phyloP scores from a whole-genome alignment of 805 yeast genomes.

The Ogataea ganodermae region DNA sequence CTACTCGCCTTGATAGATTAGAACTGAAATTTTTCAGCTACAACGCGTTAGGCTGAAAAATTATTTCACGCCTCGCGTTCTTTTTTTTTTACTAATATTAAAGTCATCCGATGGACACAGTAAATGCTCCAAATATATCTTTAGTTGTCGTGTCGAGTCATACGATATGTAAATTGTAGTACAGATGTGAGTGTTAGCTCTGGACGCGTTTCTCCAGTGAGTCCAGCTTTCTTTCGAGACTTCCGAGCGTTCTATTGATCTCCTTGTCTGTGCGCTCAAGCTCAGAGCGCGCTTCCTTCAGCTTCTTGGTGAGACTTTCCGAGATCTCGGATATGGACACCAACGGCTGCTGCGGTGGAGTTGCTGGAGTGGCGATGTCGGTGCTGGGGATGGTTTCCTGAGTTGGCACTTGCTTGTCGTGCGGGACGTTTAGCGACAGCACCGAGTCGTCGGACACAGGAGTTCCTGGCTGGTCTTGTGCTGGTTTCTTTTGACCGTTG shows the following conservation, averaged over 20 bases:
- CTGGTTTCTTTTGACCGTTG: neutral
- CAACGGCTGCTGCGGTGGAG: constrained; percentile 1
- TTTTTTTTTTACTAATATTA: too few species aligned
- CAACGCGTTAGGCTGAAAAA: constrained; percentile 2
- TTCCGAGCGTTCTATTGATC: constrained; percentile 20
- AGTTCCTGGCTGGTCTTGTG: neutral
- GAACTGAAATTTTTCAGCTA: constrained; percentile 1
- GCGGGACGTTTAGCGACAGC: neutral
- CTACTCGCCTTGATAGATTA: neutral
- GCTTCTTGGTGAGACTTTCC: constrained; percentile 22
- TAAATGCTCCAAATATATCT: too few species aligned
- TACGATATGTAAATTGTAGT: too few species aligned
- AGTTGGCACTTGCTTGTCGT: neutral
- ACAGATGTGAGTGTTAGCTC: too few species aligned
- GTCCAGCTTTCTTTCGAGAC: constrained; percentile 24
- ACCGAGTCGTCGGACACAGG: neutral
- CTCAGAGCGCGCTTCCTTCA: constrained; percentile 26
- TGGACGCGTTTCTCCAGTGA: constrained; percentile 10
- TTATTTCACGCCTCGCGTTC: constrained; percentile 1
- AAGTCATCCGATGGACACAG: too few species aligned
- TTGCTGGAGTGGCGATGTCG: neutral
- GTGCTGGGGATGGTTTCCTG: too few species aligned
- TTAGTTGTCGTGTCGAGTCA: too few species aligned
- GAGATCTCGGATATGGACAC: constrained; percentile 30
- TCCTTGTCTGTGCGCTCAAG: constrained; percentile 27